These are phyloP conservation scores for Penicillium polonicum DNA, from an alignment of 2,329 filamentous ascomycete genomes.

Conservation along the genomic window DNA sequence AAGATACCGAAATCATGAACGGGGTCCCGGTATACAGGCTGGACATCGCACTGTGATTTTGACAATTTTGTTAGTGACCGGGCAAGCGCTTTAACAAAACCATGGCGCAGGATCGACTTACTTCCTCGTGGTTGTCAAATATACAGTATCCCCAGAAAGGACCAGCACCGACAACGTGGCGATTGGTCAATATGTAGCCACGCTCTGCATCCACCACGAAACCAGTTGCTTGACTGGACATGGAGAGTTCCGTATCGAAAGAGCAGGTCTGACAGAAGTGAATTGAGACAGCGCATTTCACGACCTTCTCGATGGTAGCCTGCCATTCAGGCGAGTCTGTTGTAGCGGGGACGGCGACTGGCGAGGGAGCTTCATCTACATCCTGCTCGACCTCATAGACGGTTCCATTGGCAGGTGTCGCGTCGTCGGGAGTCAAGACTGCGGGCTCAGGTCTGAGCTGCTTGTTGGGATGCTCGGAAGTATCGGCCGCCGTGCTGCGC, in stretches of 20 bases:
- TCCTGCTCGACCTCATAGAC: slow-evolving; percentile 48
- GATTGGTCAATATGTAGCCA: slow-evolving; percentile 84
- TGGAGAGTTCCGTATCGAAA: slow-evolving; percentile 93
- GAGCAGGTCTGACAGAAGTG: slow-evolving; percentile 97
- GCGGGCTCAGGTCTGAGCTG: slow-evolving; percentile 53
- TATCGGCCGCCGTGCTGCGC: slow-evolving; percentile 52
- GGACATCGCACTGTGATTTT: slow-evolving; percentile 74
- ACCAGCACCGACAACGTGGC: slow-evolving; percentile 90
- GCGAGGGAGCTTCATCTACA: slow-evolving; percentile 47
- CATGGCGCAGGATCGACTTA: slow-evolving; percentile 29
- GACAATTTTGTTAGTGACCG: neutral
- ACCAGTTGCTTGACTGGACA: slow-evolving; percentile 93
- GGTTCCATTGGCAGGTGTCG: slow-evolving; percentile 45
- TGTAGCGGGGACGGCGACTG: slow-evolving; percentile 49
- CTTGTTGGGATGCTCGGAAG: slow-evolving; percentile 55
- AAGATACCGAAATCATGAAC: slow-evolving; percentile 98
- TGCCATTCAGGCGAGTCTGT: slow-evolving; percentile 86
- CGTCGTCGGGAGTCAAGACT: slow-evolving; percentile 41
- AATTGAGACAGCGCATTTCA: slow-evolving; percentile 96
- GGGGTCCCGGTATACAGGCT: slow-evolving; percentile 94
- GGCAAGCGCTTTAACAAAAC: neutral
- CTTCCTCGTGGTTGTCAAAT: slow-evolving; percentile 95
- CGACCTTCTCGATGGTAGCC: slow-evolving; percentile 88
- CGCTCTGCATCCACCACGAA: slow-evolving; percentile 95
- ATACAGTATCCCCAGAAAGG: slow-evolving; percentile 98